Conservation (phyloP, 148 eudicot genomes). For the Chenopodium album region DNA sequence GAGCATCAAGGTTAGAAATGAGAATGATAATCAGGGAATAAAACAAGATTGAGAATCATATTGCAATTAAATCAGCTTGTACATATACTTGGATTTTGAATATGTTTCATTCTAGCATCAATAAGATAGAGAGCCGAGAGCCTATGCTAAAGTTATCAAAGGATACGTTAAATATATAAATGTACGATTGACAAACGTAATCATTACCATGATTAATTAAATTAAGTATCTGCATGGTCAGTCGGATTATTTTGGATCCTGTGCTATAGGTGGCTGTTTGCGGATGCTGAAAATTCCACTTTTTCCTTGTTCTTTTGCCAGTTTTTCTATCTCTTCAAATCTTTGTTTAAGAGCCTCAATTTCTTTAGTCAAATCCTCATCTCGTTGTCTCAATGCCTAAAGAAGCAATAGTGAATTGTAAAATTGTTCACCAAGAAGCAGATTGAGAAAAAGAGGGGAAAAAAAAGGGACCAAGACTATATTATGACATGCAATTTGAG, state of each 20-base stretch:
- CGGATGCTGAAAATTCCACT: constrained; percentile 35
- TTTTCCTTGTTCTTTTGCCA: constrained; percentile 45
- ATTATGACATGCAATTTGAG: no score
- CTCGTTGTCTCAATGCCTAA: constrained; percentile 66
- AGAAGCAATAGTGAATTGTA: constrained; percentile 12
- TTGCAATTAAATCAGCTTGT: neutral
- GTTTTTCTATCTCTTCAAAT: constrained; percentile 53
- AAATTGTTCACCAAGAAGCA: constrained; percentile 15
- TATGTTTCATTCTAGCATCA: neutral
- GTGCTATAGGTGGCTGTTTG: constrained; percentile 20
- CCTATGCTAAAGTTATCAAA: neutral
- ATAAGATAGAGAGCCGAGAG: neutral
- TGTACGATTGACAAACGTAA: neutral
- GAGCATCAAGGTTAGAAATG: neutral
- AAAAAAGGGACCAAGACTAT: neutral
- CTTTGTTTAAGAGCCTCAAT: constrained; percentile 53
- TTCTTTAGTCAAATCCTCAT: constrained; percentile 58
- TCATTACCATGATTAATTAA: constrained; percentile 2
- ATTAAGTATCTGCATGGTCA: constrained; percentile 10
- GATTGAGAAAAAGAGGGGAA: neutral
- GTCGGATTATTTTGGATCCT: constrained; percentile 26
- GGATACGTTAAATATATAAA: neutral
- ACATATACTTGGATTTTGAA: neutral
- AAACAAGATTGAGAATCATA: neutral
- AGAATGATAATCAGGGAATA: neutral